phyloP scores from a whole-genome alignment of 768 basidiomycete species.

The Leccinum incarnatum region DNA sequence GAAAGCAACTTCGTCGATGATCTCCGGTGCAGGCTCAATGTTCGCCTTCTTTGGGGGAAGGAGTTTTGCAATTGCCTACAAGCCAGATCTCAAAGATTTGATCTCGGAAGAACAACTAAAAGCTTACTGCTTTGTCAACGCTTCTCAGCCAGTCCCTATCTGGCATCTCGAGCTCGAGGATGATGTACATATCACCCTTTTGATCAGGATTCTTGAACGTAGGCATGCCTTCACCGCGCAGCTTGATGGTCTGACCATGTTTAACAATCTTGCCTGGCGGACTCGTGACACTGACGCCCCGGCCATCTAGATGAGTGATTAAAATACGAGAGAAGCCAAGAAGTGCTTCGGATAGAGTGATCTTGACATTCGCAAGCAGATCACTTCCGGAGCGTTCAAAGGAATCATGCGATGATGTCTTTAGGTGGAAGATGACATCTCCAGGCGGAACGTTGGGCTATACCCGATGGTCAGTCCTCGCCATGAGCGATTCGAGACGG shows the following conservation, averaged over 20 bases:
- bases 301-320: constrained; percentile 89
- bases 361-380: constrained; percentile 73
- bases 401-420: constrained; percentile 63
- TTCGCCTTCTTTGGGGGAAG: constrained; percentile 77
- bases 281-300: constrained; percentile 77
- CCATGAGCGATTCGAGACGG: background rate
- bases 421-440: constrained; percentile 85
- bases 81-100: constrained; percentile 6
- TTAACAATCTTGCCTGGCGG: constrained; percentile 76
- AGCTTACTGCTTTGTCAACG: constrained; percentile 56
- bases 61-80: constrained; percentile 59
- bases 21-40: constrained; percentile 65
- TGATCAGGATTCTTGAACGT: constrained; percentile 57
- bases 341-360: constrained; percentile 91
- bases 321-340: constrained; percentile 93
- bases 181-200: constrained; percentile 80
- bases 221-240: constrained; percentile 92
- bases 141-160: constrained; percentile 68
- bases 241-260: constrained; percentile 66
- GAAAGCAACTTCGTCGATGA: constrained; percentile 67
- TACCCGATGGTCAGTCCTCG: constrained; percentile 6
- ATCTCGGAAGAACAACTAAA: background rate
- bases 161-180: constrained; percentile 89
- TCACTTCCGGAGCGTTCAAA: constrained; percentile 85
- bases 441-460: constrained; percentile 86